These are phyloP conservation scores for Claviceps humidiphila DNA, from an alignment of 2,329 filamentous ascomycete species.

Conservation along the genomic window DNA sequence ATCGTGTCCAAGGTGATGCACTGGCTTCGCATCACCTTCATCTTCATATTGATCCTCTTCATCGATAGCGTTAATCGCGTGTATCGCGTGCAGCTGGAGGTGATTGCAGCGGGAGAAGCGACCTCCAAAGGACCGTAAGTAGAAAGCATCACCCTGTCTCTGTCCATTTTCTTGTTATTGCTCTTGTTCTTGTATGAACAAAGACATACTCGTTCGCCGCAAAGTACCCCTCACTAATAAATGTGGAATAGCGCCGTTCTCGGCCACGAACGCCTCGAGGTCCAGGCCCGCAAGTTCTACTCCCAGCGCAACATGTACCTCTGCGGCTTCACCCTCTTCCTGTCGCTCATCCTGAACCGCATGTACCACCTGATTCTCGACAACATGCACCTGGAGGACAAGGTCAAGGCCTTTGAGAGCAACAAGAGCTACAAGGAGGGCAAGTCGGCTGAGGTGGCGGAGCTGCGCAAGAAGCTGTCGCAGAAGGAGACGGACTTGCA, in stretches of 20 bases:
- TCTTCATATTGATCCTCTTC: slow-evolving; percentile 97
- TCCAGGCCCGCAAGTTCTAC: slow-evolving; percentile 99
- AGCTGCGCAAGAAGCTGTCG: slow-evolving; percentile 57
- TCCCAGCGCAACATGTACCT: slow-evolving; percentile 99
- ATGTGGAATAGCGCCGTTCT: slow-evolving; percentile 44
- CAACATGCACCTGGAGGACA: slow-evolving; percentile 80
- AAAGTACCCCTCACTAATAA: neutral
- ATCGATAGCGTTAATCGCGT: slow-evolving; percentile 92
- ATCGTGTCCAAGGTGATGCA: slow-evolving; percentile 87
- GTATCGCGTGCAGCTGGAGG: slow-evolving; percentile 88
- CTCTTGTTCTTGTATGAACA: too few relatives aligned
- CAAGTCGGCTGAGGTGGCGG: slow-evolving; percentile 60
- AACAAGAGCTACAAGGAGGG: slow-evolving; percentile 61
- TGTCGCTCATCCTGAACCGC: slow-evolving; percentile 96
- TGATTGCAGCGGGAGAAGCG: slow-evolving; percentile 56
- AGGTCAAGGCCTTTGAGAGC: slow-evolving; percentile 69
- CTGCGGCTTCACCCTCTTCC: slow-evolving; percentile 97
- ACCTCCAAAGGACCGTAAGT: slow-evolving; percentile 32
- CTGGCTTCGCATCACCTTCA: slow-evolving; percentile 96
- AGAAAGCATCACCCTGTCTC: neutral
- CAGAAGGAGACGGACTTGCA: slow-evolving; percentile 73
- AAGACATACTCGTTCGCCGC: too few relatives aligned
- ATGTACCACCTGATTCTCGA: slow-evolving; percentile 97
- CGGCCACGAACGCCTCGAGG: slow-evolving; percentile 91
- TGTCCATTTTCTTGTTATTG: neutral